Evolutionary conservation across 768 basidiomycete genomes (phyloP).

Genomic region (Phaeolepiota aurea): DNA sequence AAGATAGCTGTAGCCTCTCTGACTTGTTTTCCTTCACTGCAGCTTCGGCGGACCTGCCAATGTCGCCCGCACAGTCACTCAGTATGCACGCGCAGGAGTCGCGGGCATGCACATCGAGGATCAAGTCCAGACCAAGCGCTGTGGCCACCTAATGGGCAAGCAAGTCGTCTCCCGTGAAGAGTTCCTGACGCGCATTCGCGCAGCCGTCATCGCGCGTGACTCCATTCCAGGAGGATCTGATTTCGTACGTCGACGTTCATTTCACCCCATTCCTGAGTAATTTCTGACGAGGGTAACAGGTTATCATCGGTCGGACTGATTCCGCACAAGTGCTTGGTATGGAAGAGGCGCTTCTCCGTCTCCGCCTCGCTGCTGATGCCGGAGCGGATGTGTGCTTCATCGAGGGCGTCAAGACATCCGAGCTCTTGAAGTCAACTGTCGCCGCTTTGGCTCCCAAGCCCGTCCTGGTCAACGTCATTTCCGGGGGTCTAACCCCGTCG

Average conservation of each 20-base stretch:
- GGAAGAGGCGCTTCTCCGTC: conserved; percentile 62
- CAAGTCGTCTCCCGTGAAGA: conserved; percentile 77
- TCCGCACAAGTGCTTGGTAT: conserved; percentile 73
- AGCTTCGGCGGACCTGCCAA: conserved; percentile 68
- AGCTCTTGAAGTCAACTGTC: conserved; percentile 56
- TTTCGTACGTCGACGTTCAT: conserved; percentile 41
- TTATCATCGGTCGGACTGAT: conserved; percentile 71
- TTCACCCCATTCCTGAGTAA: neutral
- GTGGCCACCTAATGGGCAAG: conserved; percentile 74
- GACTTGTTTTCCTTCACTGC: neutral
- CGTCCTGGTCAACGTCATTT: conserved; percentile 74
- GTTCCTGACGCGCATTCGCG: conserved; percentile 65
- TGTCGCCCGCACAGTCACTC: conserved; percentile 68
- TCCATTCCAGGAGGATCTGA: conserved; percentile 68
- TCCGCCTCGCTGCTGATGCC: conserved; percentile 63
- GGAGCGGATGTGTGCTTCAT: conserved; percentile 81
- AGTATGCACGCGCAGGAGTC: conserved; percentile 62
- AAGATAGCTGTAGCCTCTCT: neutral
- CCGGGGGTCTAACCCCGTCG: conserved; percentile 68
- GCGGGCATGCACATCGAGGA: conserved; percentile 77
- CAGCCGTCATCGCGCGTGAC: conserved; percentile 71
- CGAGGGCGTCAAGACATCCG: conserved; percentile 65
- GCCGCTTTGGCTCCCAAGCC: conserved; percentile 65
- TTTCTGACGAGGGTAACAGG: conserved; percentile 20
- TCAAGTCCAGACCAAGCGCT: conserved; percentile 77